phyloP scores from a whole-genome alignment of 345 rosid species.

The Pseudoturritis turrita region DNA sequence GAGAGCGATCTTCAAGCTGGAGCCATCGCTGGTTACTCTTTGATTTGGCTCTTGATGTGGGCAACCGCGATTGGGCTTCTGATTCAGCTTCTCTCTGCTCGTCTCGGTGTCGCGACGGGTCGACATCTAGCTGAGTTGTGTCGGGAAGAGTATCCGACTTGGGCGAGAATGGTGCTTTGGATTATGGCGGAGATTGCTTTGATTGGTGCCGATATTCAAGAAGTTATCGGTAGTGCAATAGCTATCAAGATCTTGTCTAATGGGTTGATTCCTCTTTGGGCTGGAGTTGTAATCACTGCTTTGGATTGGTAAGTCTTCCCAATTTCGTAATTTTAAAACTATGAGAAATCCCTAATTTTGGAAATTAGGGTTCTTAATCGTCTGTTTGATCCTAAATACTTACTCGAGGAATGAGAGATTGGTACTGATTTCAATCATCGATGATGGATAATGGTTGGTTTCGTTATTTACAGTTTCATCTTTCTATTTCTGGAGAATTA shows the following conservation, averaged over 20 bases:
- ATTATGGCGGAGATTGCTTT: conserved; percentile 92
- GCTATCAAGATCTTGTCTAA: conserved; percentile 88
- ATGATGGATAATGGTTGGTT: too few species aligned
- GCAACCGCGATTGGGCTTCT: conserved; percentile 90
- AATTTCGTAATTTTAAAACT: neutral
- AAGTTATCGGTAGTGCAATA: conserved; percentile 95
- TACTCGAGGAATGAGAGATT: too few species aligned
- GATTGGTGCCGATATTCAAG: conserved; percentile 92
- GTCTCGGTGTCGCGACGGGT: conserved; percentile 93
- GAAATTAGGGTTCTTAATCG: neutral
- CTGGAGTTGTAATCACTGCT: conserved; percentile 87
- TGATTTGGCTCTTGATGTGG: conserved; percentile 90
- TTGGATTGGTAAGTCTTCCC: conserved; percentile 58
- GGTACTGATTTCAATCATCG: too few species aligned
- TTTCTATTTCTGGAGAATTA: conserved; percentile 91
- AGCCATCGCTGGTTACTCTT: conserved; percentile 91
- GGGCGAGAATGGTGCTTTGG: conserved; percentile 85
- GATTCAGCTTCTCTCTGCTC: conserved; percentile 83
- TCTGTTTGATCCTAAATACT: neutral
- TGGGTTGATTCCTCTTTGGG: conserved; percentile 80
- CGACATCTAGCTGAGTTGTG: conserved; percentile 89
- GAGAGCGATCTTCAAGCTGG: conserved; percentile 98
- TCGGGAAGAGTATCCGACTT: conserved; percentile 81
- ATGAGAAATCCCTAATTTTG: neutral
- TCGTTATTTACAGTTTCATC: conserved; percentile 46